Evolutionary conservation across 2,329 filamentous ascomycete genomes (phyloP), one percentile per base, ranked within the genome.

Genomic region (Aspergillus floridensis): DNA sequence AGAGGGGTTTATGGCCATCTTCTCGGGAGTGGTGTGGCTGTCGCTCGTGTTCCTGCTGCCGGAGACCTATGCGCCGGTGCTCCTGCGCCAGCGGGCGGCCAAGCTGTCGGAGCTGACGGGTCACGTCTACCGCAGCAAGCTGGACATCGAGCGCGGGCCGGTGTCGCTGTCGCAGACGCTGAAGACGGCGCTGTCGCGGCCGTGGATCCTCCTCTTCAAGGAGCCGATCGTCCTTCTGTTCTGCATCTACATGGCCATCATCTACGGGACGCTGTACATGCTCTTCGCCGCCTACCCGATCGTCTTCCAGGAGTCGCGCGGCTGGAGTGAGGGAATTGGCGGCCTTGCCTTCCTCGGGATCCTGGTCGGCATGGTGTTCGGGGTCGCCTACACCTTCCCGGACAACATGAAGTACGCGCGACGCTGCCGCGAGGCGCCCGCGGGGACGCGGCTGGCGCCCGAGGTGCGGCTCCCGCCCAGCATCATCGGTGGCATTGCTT

Each of bases 1-100:
- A n/a, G 79, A 84, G 70, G 86, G 85, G 1, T 73, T 89, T 51
- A 81, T 86, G 69, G 81, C 83, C 51, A 84, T 86, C 60, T 87
- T 90, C 69, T 86, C 84, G 2, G 86, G 85, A 7, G 74, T 81
- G 10, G 79, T 88, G 52, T 88, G 84, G 74, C 67, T 76, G 29
- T 26, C 68, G 2, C 70, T 72, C 24, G 52, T 67, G 2, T 56
- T 70, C 1, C 55, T 74, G 21, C 68, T 75, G 31, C 74, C 73
- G 0, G 74, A 76, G 59, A 76, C 74, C 2, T 84, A 82, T 63
- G 76, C 76, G 0, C 82, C 82, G 0, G 79, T 83, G 3, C 74
- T 84, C 10, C 76, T 86, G 26, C 77, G 80, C 56, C 78, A 74
- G 56, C 80, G 81, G 5, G 82, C 82, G 0, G 72, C 75, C 46